Base-by-base conservation (phyloP, 306 rosid genomes). In the Acacia confusa region DNA sequence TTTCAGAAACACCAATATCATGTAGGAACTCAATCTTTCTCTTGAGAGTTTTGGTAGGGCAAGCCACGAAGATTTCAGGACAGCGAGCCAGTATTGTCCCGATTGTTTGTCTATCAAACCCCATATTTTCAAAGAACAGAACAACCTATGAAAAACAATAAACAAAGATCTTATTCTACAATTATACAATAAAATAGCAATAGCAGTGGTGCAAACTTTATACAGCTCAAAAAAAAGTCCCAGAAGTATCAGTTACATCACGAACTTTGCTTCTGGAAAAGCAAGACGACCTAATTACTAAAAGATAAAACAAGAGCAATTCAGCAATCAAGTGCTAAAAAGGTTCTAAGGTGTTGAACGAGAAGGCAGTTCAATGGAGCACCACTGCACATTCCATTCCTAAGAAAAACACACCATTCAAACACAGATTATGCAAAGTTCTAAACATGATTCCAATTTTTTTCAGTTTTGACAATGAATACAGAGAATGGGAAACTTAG, bases 11-110 rank as follows among this genome's bases (percentile, higher is more conserved):
- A 64, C 95, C 92, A 78, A 90, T 81, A 77, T 83, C 61, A 52
- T 74, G 43, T 28, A 95, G 97, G 88, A 95, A 95, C 55, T 89
- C 85, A 74, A 93, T 75, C 89, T 95, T 95, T 78, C 91, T 83
- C 75, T 65, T 75, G 20, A 93, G 91, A 45, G 97, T 93, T 80
- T 83, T 88, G 77, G 75, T 81, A 44, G 90, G 86, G 89, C 92
- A 91, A 79, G 91, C 79, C 32, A 93, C 91, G 84, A 90, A 95
- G 82, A 91, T 81, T 87, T 95, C 94, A 53, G 98, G 98, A 77
- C 97, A 91, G 47, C 97, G 97, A 65, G 81, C 82, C 72, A 95
- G 82, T 82, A 91, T 84, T 81, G 72, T 89, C 24, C 92, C 95
- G 22, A 86, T 79, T 36, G 83, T 78, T 87, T 90, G 92, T 88